Base-by-base conservation (phyloP, 1,284 basidiomycete species). In the Kalmanozyma brasiliensis region DNA sequence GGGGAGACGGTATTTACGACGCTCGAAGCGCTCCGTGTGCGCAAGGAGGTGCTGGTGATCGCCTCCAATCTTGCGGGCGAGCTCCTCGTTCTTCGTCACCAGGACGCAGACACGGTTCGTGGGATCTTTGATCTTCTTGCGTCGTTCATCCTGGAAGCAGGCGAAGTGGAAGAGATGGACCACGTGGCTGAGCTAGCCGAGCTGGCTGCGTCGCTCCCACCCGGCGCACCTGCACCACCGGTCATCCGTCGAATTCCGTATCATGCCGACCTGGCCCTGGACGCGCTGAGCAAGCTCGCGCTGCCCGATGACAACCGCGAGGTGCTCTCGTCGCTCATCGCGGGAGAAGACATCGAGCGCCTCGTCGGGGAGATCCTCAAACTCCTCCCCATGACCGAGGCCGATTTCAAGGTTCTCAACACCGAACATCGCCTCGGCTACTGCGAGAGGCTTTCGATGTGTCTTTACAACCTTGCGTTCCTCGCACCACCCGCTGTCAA, bases 401-500 rank as follows among this genome's bases (percentile, higher is more conserved):
- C 86, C 30, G 93, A 97, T 82, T 92, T 92, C 76, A 86, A 88
- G 64, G 83, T 92, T 62, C 84, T 89, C 66, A 88, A 90, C 46
- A 82, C 84, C 32, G 85, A 87, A 61, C 76, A 85, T 19, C 91
- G 91, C 87, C 83, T 94, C 40, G 88, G 88, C 36, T 91, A 92
- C 81, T 84, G 90, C 66, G 92, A 95, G 84, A 89, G 91, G 60
- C 84, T 87, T 38, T 86, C 90, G 19, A 88, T 94, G 85, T 87
- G 87, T 16, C 86, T 96, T 35, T 97, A 96, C 84, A 89, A 90
- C 32, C 84, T 98, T 59, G 88, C 90, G 8, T 97, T 94, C 85
- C 85, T 95, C 43, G 88, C 93, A 5, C 87, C 92, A 1, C 88
- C 89, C 1, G 83, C 85, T 29, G 81, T 93, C 57, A 93, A 95